Evolutionary conservation across 2,329 filamentous ascomycete species (phyloP), one percentile per base, ranked within the genome.

Genomic region (Cladosporium sp.): DNA sequence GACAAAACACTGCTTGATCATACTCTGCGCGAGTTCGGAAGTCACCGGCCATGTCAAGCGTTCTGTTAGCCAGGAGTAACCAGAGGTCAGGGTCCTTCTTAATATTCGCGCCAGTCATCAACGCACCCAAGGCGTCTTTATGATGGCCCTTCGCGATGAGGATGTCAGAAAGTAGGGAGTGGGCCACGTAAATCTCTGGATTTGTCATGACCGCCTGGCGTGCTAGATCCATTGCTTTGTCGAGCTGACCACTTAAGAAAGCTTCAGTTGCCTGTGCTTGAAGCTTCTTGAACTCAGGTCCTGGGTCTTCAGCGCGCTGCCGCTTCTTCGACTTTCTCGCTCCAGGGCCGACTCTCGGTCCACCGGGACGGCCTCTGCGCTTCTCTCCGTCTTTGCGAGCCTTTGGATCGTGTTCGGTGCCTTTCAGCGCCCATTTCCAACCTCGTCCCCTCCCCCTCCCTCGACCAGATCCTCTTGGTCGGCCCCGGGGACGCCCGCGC

Each of bases 241-340:
- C 75, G 57, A 84, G 83, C 16, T 84, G 76, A 22, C 78, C 75
- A 9, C 78, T 74, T 54, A 89, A 75, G 63, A 84, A 90, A 4
- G 83, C 81, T 55, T 84, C 77, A 54, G 83, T 87, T 3, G 87
- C 87, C 62, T 80, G 75, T 43, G 79, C 77, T 45, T 90, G 76
- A 40, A 84, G 75, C 38, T 80, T 74, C 61, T 85, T 88, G 66
- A 90, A 87, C 59, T 89, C 84, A 38, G 78, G 82, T 42, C 84
- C 81, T 13, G 84, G 85, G 64, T 87, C 85, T 70, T 69, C 44
- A 72, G 72, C 13, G 74, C 72, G 59, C 67, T 63, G n/a, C 66
- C 66, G 51, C 62, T 65, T 11, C 61, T 61, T 43, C 64, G 59
- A 44, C 64, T 46, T 49, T n/a, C 43, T 46, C 64, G 45, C 59